Evolutionary conservation across 768 basidiomycete genomes (phyloP), one percentile per base, ranked within the genome.

Genomic region (Paxillus ammoniavirescens): DNA sequence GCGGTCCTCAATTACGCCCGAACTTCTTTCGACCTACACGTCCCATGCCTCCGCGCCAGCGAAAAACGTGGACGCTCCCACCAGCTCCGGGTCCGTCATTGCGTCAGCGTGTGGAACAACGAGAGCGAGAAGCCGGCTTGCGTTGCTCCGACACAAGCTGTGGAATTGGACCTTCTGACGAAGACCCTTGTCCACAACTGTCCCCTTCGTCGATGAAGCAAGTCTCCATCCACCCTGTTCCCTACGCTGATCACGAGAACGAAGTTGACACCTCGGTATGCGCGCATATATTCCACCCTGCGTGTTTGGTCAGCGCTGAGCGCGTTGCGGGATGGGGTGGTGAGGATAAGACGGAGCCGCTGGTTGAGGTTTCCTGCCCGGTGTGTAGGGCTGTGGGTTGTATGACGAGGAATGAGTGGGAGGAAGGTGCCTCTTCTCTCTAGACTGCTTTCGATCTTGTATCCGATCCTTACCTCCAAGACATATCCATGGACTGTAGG

Each of bases 111-210:
- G 75, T 92, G 15, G 90, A 92, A 67, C 77, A 79, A 54, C 76
- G 81, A 51, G 90, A 91, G 67, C 79, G 84, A 18, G 87, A 89
- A 64, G 77, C 80, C 18, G 89, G 87, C 1, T 63, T 89, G 60
- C 75, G 90, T 46, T 92, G 90, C 65, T 81, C 73, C 37, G 89
- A 91, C 61, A 70, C 83, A 28, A 83, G 82, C 55, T 92, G 90
- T 66, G 87, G 87, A 2, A 65, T 90, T 28, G 90, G 88, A 0
- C 87, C 87, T 7, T 83, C 81, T 13, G 87, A 89, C 52, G 87
- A 89, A 14, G 86, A 88, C 41, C 87, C 87, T 13, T 70, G 69
- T 42, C 68, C 77, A 6, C 66, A 64, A 47, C 48, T 66, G 15
- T 61, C 64, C 0, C 66, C 61, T 8, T 18, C 51, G 4, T 45